phyloP scores from a whole-genome alignment of 768 basidiomycete genomes.

The Leucocoprinus birnbaumii region DNA sequence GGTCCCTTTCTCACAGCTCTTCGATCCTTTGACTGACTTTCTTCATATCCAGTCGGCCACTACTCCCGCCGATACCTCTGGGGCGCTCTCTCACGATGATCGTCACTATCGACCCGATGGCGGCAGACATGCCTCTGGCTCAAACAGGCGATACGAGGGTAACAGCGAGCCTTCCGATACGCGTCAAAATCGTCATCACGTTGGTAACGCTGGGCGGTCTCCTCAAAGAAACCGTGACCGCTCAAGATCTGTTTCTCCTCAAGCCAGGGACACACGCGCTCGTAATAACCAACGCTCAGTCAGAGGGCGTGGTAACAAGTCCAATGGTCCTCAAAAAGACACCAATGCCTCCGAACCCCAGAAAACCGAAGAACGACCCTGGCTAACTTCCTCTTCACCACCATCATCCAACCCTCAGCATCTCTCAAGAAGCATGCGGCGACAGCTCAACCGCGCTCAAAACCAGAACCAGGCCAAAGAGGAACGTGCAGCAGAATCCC shows the following conservation, averaged over 20 bases:
- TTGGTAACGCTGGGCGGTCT: conserved; percentile 22
- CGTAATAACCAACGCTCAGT: conserved; percentile 22
- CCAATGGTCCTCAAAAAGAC: conserved; percentile 23
- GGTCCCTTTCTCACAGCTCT: background rate
- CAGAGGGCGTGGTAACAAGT: conserved; percentile 26
- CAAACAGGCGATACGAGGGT: conserved; percentile 15
- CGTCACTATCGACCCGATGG: conserved; percentile 62
- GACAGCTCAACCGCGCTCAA: conserved; percentile 6
- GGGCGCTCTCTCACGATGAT: conserved; percentile 50
- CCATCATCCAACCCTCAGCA: conserved; percentile 17
- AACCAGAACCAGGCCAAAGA: background rate
- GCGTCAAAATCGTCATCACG: conserved; percentile 14
- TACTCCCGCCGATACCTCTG: conserved; percentile 15
- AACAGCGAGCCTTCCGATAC: conserved; percentile 15
- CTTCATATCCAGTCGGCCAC: conserved; percentile 25
- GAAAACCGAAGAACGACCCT: conserved; percentile 22
- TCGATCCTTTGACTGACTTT: background rate
- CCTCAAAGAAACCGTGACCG: conserved; percentile 25
- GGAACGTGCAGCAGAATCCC: background rate
- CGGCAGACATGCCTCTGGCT: conserved; percentile 15
- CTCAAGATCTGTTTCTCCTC: conserved; percentile 25
- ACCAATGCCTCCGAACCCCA: conserved; percentile 21
- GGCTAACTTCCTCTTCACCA: conserved; percentile 21
- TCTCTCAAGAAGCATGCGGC: conserved; percentile 18
- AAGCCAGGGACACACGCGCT: conserved; percentile 15